A percentile compares a stretch with the other conserved stretches of the same genome.
phyloP scores from a whole-genome alignment of 2,329 filamentous ascomycete genomes.

The Penicillium concentricum region DNA sequence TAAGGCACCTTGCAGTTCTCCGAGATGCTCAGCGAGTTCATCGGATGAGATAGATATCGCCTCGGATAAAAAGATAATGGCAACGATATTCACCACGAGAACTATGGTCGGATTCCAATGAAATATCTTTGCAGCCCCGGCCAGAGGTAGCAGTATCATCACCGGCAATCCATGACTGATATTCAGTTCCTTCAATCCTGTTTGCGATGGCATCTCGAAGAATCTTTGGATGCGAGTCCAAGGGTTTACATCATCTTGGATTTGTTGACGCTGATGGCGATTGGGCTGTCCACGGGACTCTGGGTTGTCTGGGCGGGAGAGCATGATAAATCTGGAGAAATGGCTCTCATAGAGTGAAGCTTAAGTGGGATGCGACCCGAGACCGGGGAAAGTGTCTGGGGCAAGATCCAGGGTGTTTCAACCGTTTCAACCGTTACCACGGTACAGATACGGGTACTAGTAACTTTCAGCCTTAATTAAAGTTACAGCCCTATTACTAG shows the following conservation, averaged over 20 bases:
- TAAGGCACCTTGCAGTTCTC: constrained; percentile 13
- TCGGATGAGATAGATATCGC: constrained; percentile 9
- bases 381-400: background rate
- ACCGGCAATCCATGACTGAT: background rate
- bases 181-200: background rate
- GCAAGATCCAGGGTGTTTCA: background rate
- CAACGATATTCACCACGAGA: constrained; percentile 11
- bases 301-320: background rate
- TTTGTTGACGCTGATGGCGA: background rate
- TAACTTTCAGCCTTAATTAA: constrained; percentile 1
- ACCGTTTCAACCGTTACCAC: background rate
- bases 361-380: constrained; percentile 1
- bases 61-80: constrained; percentile 10
- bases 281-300: background rate
- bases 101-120: constrained; percentile 10
- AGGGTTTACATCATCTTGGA: background rate
- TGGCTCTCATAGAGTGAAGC: background rate
- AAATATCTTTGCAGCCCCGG: constrained; percentile 5
- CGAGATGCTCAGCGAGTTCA: constrained; percentile 7
- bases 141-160: constrained; percentile 8
- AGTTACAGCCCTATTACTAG: constrained; percentile 11
- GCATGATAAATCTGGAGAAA: background rate
- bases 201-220: constrained; percentile 4
- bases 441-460: background rate
- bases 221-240: constrained; percentile 1